These are phyloP conservation scores for Wickerhamomyces bisporus DNA, from an alignment of 805 yeast species.

Conservation along the genomic window DNA sequence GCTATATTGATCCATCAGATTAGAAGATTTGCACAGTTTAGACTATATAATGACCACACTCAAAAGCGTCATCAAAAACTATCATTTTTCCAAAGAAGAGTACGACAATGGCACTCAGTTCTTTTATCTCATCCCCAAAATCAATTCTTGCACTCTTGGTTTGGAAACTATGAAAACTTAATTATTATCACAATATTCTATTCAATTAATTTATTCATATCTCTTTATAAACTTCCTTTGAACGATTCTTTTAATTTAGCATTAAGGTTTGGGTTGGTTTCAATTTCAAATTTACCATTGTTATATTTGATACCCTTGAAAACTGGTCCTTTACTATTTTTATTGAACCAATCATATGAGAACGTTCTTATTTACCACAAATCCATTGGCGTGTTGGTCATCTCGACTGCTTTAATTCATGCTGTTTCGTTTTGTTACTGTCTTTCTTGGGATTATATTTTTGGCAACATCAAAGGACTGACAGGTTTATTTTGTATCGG, in stretches of 20 bases:
- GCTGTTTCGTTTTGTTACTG: conserved; percentile 12
- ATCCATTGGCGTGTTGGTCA: conserved; percentile 17
- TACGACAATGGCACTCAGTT: background rate
- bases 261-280: conserved; percentile 20
- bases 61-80: too few species aligned
- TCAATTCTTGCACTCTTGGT: conserved; percentile 10
- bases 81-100: conserved; percentile 1
- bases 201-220: conserved; percentile 10
- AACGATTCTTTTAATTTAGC: conserved; percentile 22
- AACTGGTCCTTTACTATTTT: conserved; percentile 18
- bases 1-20: background rate
- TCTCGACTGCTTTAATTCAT: conserved; percentile 17
- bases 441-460: conserved; percentile 18
- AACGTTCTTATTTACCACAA: conserved; percentile 21
- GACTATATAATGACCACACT: too few species aligned
- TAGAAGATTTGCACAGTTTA: background rate
- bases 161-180: conserved; percentile 12
- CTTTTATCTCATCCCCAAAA: conserved; percentile 1
- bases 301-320: conserved; percentile 24
- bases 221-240: conserved; percentile 15
- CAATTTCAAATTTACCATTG: conserved; percentile 23
- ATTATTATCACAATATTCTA: conserved; percentile 10
- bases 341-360: conserved; percentile 19
- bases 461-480: conserved; percentile 3
- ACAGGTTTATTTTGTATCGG: conserved; percentile 15